Conservation (phyloP, 495 filamentous ascomycete species). For the Astrothelium subdiscretum region DNA sequence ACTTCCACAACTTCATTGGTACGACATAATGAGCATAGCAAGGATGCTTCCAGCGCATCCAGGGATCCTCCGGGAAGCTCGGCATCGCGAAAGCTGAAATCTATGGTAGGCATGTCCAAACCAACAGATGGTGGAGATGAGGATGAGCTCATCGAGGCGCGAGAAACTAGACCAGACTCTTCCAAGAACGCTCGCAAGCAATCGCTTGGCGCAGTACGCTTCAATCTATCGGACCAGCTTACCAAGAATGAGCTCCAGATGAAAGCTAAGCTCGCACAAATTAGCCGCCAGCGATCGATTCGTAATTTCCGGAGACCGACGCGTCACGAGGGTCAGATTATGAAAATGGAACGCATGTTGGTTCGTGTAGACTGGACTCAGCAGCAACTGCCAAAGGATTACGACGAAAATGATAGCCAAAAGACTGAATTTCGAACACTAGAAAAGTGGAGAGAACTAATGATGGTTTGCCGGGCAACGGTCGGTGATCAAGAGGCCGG, state of each 20-base stretch:
- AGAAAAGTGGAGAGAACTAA: conserved; percentile 62
- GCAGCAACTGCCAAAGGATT: conserved; percentile 48
- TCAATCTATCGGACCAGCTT: conserved; percentile 38
- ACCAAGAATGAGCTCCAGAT: conserved; percentile 26
- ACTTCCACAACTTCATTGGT: neutral
- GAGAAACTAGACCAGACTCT: neutral
- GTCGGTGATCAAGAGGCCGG: conserved; percentile 36
- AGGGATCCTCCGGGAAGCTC: neutral
- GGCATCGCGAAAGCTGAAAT: neutral
- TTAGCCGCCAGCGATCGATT: conserved; percentile 3
- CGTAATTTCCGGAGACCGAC: conserved; percentile 17
- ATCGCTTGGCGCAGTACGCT: conserved; percentile 22
- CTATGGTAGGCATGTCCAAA: neutral
- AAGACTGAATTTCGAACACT: conserved; percentile 47
- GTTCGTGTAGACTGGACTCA: conserved; percentile 50
- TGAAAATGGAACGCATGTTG: conserved; percentile 68
- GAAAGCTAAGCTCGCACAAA: conserved; percentile 24
- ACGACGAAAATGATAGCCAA: conserved; percentile 54
- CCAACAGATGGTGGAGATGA: conserved; percentile 7
- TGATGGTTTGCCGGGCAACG: conserved; percentile 50
- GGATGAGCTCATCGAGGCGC: conserved; percentile 13
- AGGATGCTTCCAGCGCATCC: neutral
- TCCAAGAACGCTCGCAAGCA: neutral
- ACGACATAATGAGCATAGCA: neutral
- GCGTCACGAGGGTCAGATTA: conserved; percentile 48